Conservation (phyloP, 2,329 filamentous ascomycete species). For the Phaeosphaeriaceae sp. region DNA sequence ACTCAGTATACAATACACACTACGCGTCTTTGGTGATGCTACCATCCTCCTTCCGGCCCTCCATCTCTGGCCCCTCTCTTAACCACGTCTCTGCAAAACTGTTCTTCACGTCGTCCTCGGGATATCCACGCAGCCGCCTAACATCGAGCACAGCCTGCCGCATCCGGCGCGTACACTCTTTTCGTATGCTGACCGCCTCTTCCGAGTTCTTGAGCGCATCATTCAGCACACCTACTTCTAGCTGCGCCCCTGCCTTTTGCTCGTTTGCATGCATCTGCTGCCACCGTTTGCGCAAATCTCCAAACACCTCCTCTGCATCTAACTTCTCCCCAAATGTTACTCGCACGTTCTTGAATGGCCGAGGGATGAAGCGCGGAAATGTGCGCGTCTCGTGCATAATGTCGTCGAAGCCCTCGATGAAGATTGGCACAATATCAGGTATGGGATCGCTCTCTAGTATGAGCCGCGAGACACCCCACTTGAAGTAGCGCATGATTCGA, state of each 20-base stretch:
- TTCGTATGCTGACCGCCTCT: conserved; percentile 79
- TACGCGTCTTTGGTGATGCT: conserved; percentile 65
- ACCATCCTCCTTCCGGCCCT: conserved; percentile 66
- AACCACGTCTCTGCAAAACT: conserved; percentile 83
- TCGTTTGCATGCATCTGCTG: conserved; percentile 64
- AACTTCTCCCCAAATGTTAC: conserved; percentile 81
- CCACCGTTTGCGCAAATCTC: conserved; percentile 78
- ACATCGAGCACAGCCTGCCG: conserved; percentile 82
- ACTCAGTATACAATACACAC: conserved; percentile 5
- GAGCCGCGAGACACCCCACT: conserved; percentile 91
- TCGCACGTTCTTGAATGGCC: conserved; percentile 71
- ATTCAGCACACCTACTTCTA: conserved; percentile 64
- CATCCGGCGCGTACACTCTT: conserved; percentile 80
- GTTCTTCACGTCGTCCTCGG: conserved; percentile 79
- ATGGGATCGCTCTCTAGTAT: conserved; percentile 88
- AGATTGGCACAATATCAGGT: conserved; percentile 91
- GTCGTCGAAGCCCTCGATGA: conserved; percentile 86
- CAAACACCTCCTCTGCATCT: conserved; percentile 76
- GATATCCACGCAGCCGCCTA: conserved; percentile 71
- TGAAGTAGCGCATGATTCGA: conserved; percentile 91
- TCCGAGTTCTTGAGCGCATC: conserved; percentile 70
- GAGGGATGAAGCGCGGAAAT: conserved; percentile 82
- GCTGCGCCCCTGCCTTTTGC: conserved; percentile 53
- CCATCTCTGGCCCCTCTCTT: conserved; percentile 59
- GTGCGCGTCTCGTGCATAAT: conserved; percentile 84